Percentiles rank a stretch among this genome's conserved stretches.
phyloP scores from a whole-genome alignment of 2,329 filamentous ascomycete species.

The Neofusicoccum laricinum region DNA sequence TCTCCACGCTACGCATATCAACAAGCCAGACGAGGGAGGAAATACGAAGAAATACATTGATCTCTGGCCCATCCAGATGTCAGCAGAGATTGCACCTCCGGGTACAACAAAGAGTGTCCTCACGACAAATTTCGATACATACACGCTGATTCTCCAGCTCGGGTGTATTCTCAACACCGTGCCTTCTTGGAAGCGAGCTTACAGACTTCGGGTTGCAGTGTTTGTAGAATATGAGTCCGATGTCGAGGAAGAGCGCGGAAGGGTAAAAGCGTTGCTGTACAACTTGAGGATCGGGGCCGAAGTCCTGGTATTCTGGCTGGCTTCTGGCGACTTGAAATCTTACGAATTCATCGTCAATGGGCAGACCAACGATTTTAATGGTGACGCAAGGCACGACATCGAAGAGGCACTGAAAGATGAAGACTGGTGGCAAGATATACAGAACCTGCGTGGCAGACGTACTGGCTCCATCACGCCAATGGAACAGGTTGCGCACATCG shows the following conservation, averaged over 20 bases:
- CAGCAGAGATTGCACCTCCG: slow-evolving; percentile 67
- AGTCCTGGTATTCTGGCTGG: slow-evolving; percentile 77
- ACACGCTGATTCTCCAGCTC: slow-evolving; percentile 80
- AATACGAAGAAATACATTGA: slow-evolving; percentile 78
- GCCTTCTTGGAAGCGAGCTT: slow-evolving; percentile 72
- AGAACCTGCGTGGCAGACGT: slow-evolving; percentile 43
- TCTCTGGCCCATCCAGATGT: slow-evolving; percentile 92
- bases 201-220: slow-evolving; percentile 72
- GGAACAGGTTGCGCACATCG: slow-evolving; percentile 46
- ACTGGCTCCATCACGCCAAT: slow-evolving; percentile 31
- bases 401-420: slow-evolving; percentile 67
- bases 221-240: slow-evolving; percentile 89
- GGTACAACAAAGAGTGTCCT: slow-evolving; percentile 57
- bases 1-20: slow-evolving; percentile 26
- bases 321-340: slow-evolving; percentile 66
- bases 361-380: slow-evolving; percentile 46
- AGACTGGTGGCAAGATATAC: slow-evolving; percentile 80
- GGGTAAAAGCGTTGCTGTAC: slow-evolving; percentile 71
- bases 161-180: slow-evolving; percentile 83
- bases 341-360: slow-evolving; percentile 80
- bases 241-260: slow-evolving; percentile 71
- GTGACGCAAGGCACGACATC: slow-evolving; percentile 59
- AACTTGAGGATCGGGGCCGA: slow-evolving; percentile 80
- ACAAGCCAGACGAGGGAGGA: slow-evolving; percentile 41
- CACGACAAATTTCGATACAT: slow-evolving; percentile 90